These are phyloP conservation scores for Geosmithia morbida DNA, from an alignment of 2,329 filamentous ascomycete species.

Conservation along the genomic window DNA sequence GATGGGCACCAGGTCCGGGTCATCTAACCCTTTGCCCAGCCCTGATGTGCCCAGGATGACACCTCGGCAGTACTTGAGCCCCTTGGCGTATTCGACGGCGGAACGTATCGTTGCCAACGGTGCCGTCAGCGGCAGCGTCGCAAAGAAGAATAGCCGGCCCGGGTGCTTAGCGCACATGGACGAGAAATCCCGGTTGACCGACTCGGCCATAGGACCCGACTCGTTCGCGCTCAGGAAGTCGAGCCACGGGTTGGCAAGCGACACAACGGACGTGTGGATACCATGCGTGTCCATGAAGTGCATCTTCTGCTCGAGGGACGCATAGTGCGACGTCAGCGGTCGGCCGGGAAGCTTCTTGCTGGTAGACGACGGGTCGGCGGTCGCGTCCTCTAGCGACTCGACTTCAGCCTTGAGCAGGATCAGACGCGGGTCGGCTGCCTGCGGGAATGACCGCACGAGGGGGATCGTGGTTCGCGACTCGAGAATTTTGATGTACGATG, in stretches of 20 bases:
- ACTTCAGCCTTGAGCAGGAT: slow-evolving; percentile 45
- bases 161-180: slow-evolving; percentile 51
- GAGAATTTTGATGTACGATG: slow-evolving; percentile 46
- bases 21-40: slow-evolving; percentile 67
- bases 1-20: slow-evolving; percentile 56
- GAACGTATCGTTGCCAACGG: slow-evolving; percentile 43
- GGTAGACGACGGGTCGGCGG: slow-evolving; percentile 27
- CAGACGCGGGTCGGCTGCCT: slow-evolving; percentile 42
- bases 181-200: slow-evolving; percentile 69
- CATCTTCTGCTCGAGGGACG: slow-evolving; percentile 64
- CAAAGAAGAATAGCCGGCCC: slow-evolving; percentile 69
- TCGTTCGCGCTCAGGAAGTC: slow-evolving; percentile 58
- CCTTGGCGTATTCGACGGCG: slow-evolving; percentile 48
- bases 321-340: slow-evolving; percentile 73
- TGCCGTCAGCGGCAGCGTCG: slow-evolving; percentile 63
- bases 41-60: slow-evolving; percentile 80
- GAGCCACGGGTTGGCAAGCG: slow-evolving; percentile 86
- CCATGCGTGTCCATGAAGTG: slow-evolving; percentile 76
- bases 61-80: slow-evolving; percentile 59
- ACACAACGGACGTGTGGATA: slow-evolving; percentile 75
- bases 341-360: slow-evolving; percentile 49
- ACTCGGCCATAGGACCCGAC: slow-evolving; percentile 45
- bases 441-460: slow-evolving; percentile 53
- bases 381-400: slow-evolving; percentile 30
- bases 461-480: slow-evolving; percentile 48